Conservation (phyloP, 2,329 filamentous ascomycete species). For the Samsoniella hepiali region DNA sequence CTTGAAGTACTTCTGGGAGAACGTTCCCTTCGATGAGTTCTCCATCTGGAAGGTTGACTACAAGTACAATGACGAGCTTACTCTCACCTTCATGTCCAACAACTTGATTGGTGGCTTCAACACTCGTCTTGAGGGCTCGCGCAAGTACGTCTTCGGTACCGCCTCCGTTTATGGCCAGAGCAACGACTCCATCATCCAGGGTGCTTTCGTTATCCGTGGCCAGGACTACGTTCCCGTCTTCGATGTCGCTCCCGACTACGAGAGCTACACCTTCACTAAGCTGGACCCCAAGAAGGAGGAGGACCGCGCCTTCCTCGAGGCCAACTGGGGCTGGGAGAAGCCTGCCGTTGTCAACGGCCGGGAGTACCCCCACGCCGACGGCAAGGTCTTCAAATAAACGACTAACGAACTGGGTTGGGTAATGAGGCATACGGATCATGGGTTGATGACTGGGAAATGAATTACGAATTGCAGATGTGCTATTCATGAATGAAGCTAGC, state of each 20-base stretch:
- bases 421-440: conserved; percentile 34
- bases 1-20: conserved; percentile 98
- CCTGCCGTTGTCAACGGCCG: conserved; percentile 77
- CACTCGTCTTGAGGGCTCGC: conserved; percentile 90
- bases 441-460: conserved; percentile 22
- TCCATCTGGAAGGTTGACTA: conserved; percentile 92
- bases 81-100: conserved; percentile 96
- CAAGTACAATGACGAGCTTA: conserved; percentile 99
- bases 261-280: conserved; percentile 96
- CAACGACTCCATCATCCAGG: conserved; percentile 87
- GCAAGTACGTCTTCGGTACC: conserved; percentile 96
- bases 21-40: conserved; percentile 91
- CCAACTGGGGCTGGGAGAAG: conserved; percentile 91
- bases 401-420: conserved; percentile 23
- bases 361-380: conserved; percentile 81
- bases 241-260: conserved; percentile 93
- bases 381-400: conserved; percentile 98
- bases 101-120: conserved; percentile 99
- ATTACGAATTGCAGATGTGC: conserved; percentile 20
- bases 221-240: conserved; percentile 84
- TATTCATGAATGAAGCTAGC: conserved; percentile 12
- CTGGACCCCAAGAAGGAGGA: conserved; percentile 84
- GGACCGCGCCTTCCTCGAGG: conserved; percentile 81
- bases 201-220: conserved; percentile 92
- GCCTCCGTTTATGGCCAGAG: conserved; percentile 83